Evolutionary conservation across 1,284 basidiomycete species (phyloP).

Genomic region (Naganishia cerealis): DNA sequence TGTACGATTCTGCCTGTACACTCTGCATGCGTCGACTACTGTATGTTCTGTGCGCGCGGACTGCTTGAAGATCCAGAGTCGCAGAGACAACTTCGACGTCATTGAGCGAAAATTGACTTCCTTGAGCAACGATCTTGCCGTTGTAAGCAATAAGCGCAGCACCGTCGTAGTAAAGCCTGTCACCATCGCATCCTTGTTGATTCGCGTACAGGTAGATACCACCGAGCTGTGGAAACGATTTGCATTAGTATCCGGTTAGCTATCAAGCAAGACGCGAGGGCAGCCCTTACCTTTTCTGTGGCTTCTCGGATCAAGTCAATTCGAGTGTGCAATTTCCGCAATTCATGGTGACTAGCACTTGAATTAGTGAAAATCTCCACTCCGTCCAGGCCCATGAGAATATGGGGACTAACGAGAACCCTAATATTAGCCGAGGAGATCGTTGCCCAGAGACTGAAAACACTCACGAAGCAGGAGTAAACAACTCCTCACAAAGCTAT

Average conservation of each 20-base stretch:
- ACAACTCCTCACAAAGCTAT: conserved; percentile 86
- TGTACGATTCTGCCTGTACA: conserved; percentile 68
- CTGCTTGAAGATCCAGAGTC: conserved; percentile 91
- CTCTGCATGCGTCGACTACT: conserved; percentile 89
- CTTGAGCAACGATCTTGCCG: conserved; percentile 87
- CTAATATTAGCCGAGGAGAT: conserved; percentile 19
- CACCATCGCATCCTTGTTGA: conserved; percentile 98
- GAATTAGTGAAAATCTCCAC: conserved; percentile 99
- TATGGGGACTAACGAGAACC: conserved; percentile 71
- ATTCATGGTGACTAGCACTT: conserved; percentile 93
- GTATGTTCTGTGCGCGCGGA: conserved; percentile 78
- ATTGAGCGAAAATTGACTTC: conserved; percentile 89
- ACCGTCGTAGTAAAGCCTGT: conserved; percentile 95
- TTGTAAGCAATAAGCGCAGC: conserved; percentile 94
- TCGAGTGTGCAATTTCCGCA: conserved; percentile 86
- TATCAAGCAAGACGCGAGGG: too few species aligned
- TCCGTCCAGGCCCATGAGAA: conserved; percentile 92
- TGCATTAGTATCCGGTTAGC: not conserved
- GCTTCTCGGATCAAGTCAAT: conserved; percentile 96
- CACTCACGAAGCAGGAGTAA: conserved; percentile 83
- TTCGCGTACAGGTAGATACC: conserved; percentile 98
- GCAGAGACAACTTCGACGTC: conserved; percentile 95
- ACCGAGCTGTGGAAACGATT: conserved; percentile 66
- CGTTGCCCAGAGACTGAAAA: not conserved
- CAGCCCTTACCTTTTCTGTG: conserved; percentile 72